Evolutionary conservation across 306 rosid genomes (phyloP).

Genomic region (Rosa multiflora): DNA sequence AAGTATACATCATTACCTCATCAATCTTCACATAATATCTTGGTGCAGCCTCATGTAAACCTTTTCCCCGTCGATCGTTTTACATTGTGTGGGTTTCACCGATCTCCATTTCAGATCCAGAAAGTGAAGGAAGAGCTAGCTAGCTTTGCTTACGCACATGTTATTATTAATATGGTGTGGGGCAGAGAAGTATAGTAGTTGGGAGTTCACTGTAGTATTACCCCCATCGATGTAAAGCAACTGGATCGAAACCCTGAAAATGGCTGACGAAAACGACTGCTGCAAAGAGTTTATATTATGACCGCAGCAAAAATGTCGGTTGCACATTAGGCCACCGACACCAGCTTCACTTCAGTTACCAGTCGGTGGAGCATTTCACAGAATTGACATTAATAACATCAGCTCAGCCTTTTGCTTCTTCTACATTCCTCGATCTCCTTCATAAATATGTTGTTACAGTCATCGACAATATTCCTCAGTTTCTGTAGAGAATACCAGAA

Average conservation of each 20-base stretch:
- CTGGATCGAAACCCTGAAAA: not conserved
- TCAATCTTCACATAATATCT: too few species aligned
- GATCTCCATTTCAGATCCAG: not conserved
- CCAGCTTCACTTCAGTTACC: not conserved
- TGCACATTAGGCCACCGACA: slow-evolving; percentile 24
- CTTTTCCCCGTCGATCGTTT: too few species aligned
- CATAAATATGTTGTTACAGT: not conserved
- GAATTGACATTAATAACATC: not conserved
- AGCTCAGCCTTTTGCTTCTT: not conserved
- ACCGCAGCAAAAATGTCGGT: slow-evolving; percentile 16
- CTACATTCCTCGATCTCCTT: not conserved
- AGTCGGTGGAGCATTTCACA: not conserved
- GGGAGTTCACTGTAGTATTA: not conserved
- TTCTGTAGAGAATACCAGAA: not conserved
- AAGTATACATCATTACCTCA: too few species aligned
- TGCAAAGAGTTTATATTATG: not conserved
- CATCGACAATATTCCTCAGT: not conserved
- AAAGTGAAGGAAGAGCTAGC: not conserved
- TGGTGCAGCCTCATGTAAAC: too few species aligned
- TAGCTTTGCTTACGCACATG: not conserved
- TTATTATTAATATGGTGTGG: not conserved
- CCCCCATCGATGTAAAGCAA: not conserved
- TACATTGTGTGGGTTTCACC: not conserved
- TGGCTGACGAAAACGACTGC: not conserved
- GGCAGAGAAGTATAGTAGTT: not conserved